phyloP scores from a whole-genome alignment of 2,329 filamentous ascomycete species.

The Anthostomella pinea region DNA sequence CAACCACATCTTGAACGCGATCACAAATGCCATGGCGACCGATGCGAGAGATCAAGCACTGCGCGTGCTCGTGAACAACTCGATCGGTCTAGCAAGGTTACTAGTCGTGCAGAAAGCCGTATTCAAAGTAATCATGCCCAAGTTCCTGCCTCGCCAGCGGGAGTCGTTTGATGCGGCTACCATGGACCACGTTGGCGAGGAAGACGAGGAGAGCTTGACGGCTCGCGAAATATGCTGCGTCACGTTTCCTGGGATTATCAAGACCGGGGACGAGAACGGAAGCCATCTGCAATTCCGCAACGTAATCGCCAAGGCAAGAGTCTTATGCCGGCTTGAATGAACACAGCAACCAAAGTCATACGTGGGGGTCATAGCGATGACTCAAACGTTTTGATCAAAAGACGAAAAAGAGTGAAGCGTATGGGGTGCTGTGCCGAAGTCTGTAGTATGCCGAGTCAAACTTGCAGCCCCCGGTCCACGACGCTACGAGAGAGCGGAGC shows the following conservation, averaged over 20 bases:
- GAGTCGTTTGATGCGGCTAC: conserved; percentile 54
- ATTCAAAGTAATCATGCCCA: conserved; percentile 55
- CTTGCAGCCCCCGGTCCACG: too few relatives aligned
- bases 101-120: conserved; percentile 58
- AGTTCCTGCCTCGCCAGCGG: conserved; percentile 49
- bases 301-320: conserved; percentile 63
- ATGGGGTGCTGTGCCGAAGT: too few relatives aligned
- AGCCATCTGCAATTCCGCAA: conserved; percentile 59
- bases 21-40: conserved; percentile 42
- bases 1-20: conserved; percentile 47
- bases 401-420: too few relatives aligned
- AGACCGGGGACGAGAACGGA: conserved; percentile 63
- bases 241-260: conserved; percentile 62
- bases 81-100: conserved; percentile 55
- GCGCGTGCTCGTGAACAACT: conserved; percentile 48
- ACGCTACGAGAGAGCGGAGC: too few relatives aligned
- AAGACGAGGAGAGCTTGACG: conserved; percentile 54
- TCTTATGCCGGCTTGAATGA: conserved; percentile 55
- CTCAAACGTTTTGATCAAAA: conserved; percentile 19
- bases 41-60: conserved; percentile 51
- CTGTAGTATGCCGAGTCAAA: too few relatives aligned
- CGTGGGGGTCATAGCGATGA: conserved; percentile 16
- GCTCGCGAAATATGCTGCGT: conserved; percentile 58
- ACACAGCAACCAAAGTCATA: conserved; percentile 9
- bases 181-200: conserved; percentile 67